Evolutionary conservation across 2,329 filamentous ascomycete species (phyloP).

Genomic region (Neurospora sp.): DNA sequence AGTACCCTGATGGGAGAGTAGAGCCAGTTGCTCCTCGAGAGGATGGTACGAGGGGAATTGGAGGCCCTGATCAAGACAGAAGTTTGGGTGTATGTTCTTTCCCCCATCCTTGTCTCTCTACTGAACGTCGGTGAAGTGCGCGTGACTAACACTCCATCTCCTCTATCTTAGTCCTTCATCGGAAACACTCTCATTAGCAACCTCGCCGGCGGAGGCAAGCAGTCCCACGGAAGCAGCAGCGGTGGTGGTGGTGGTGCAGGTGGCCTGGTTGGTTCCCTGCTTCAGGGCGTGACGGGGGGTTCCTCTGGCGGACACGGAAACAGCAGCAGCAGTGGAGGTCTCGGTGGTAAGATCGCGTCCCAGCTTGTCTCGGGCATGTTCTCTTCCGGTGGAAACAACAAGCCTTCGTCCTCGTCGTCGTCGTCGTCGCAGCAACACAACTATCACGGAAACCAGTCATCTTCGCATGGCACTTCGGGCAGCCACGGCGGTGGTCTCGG

Average conservation of each 20-base stretch:
- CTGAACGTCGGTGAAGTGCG: neutral
- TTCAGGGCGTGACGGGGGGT: slow-evolving; percentile 25
- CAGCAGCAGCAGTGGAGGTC: slow-evolving; percentile 22
- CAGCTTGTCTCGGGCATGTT: slow-evolving; percentile 47
- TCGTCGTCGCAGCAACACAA: slow-evolving; percentile 28
- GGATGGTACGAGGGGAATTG: slow-evolving; percentile 20
- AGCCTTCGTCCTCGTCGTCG: slow-evolving; percentile 24
- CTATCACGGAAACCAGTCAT: slow-evolving; percentile 38
- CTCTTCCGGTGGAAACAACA: slow-evolving; percentile 32
- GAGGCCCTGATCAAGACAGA: slow-evolving; percentile 47
- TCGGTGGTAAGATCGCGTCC: slow-evolving; percentile 44
- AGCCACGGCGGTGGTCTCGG: slow-evolving; percentile 38
- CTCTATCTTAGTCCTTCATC: slow-evolving; percentile 30
- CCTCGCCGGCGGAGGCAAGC: slow-evolving; percentile 32
- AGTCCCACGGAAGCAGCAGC: slow-evolving; percentile 21
- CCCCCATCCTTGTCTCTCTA: neutral
- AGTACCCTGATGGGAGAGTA: slow-evolving; percentile 49
- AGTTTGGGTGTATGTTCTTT: slow-evolving; percentile 50
- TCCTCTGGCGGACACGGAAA: slow-evolving; percentile 11
- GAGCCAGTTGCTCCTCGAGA: slow-evolving; percentile 43
- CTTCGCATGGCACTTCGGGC: slow-evolving; percentile 27
- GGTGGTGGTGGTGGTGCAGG: slow-evolving; percentile 24
- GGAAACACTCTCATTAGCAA: slow-evolving; percentile 43
- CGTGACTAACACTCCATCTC: slow-evolving; percentile 4
- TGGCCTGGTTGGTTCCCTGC: slow-evolving; percentile 36